phyloP scores from a whole-genome alignment of 306 rosid genomes.

The Luffa acutangula region DNA sequence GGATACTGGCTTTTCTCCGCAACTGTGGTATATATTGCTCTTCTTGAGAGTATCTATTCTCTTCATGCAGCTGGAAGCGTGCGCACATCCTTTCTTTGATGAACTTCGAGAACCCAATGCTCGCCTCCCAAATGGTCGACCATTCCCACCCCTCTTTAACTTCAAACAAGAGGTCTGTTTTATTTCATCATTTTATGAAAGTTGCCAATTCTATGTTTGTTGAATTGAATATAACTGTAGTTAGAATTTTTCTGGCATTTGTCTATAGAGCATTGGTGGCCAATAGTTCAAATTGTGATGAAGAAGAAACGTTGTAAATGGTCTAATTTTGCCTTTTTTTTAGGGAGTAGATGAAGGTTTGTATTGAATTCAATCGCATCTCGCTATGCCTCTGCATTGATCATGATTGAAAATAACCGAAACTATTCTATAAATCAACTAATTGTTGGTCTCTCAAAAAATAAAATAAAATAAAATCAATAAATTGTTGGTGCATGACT shows the following conservation, averaged over 20 bases:
- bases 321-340: neutral
- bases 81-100: conserved; percentile 91
- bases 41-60: conserved; percentile 8
- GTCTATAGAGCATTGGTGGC: neutral
- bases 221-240: neutral
- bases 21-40: neutral
- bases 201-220: neutral
- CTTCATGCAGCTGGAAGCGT: conserved; percentile 77
- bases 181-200: neutral
- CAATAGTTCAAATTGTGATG: neutral
- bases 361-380: neutral
- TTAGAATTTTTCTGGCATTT: neutral
- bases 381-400: neutral
- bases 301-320: neutral
- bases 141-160: conserved; percentile 77
- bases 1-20: neutral
- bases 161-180: conserved; percentile 79
- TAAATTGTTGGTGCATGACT: neutral
- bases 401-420: neutral
- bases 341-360: neutral
- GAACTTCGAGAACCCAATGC: conserved; percentile 83
- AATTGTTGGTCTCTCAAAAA: neutral
- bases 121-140: conserved; percentile 78
- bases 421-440: neutral
- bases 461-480: neutral